phyloP scores from a whole-genome alignment of 768 basidiomycete genomes.

The Macrolepiota dolichaula region DNA sequence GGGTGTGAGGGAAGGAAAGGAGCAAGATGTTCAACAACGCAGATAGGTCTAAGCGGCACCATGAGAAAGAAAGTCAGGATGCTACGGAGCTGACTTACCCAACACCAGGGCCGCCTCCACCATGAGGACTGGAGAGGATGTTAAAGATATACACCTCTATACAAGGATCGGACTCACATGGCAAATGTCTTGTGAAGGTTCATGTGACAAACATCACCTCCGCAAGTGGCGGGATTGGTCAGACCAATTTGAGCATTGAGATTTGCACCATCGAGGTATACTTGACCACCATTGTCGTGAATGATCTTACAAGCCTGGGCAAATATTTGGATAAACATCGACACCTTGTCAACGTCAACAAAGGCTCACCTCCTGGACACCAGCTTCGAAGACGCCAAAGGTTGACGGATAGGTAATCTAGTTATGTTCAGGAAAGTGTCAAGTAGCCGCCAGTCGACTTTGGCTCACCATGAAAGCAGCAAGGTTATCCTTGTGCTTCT shows the following conservation, averaged over 20 bases:
- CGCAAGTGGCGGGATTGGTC: constrained; percentile 91
- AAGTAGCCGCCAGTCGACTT: not conserved
- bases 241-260: constrained; percentile 92
- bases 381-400: constrained; percentile 95
- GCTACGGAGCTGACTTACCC: constrained; percentile 46
- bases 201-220: constrained; percentile 97
- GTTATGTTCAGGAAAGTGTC: not conserved
- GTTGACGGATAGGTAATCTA: constrained; percentile 97
- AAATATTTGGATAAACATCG: constrained; percentile 3
- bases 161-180: constrained; percentile 52
- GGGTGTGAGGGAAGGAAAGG: constrained; percentile 95
- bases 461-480: constrained; percentile 89
- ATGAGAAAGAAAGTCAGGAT: constrained; percentile 8
- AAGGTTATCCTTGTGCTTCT: constrained; percentile 85
- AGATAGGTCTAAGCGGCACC: constrained; percentile 65
- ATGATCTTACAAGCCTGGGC: constrained; percentile 85
- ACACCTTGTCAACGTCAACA: not conserved
- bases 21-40: constrained; percentile 88
- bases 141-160: constrained; percentile 6
- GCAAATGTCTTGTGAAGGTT: constrained; percentile 98
- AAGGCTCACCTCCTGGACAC: constrained; percentile 63
- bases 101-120: constrained; percentile 95
- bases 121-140: constrained; percentile 68
- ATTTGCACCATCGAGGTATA: constrained; percentile 97
- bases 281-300: constrained; percentile 93